phyloP scores from a whole-genome alignment of 495 filamentous ascomycete species.

The Zalerion maritima region DNA sequence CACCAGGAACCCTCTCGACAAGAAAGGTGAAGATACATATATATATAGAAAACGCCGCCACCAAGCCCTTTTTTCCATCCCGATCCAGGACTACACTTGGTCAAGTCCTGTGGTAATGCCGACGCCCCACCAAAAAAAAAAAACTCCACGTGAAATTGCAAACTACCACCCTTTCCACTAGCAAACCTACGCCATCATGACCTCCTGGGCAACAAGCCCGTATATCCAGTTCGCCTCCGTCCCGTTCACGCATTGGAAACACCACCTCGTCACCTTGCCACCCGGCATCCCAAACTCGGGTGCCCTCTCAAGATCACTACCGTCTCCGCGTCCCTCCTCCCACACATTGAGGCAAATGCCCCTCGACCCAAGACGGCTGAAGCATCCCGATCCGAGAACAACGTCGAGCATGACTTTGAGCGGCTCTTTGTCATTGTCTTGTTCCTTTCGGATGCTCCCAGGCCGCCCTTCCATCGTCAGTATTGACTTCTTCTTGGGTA shows the following conservation, averaged over 20 bases:
- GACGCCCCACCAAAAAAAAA: too few species aligned
- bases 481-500: slow-evolving; percentile 20
- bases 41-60: too few species aligned
- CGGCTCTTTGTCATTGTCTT: slow-evolving; percentile 41
- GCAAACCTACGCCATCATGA: too few species aligned
- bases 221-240: slow-evolving; percentile 32
- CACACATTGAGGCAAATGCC: slow-evolving; percentile 82
- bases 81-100: too few species aligned
- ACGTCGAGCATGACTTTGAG: slow-evolving; percentile 63
- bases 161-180: too few species aligned
- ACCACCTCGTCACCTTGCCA: slow-evolving; percentile 61
- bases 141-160: too few species aligned
- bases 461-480: not conserved
- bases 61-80: too few species aligned
- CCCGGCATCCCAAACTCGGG: slow-evolving; percentile 58
- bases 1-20: too few species aligned
- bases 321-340: slow-evolving; percentile 59
- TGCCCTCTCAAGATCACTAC: slow-evolving; percentile 50
- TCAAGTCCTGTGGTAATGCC: too few species aligned
- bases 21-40: too few species aligned
- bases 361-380: slow-evolving; percentile 65
- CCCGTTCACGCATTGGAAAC: slow-evolving; percentile 50
- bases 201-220: slow-evolving; percentile 28
- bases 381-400: slow-evolving; percentile 67
- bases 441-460: not conserved